phyloP scores from a whole-genome alignment of 2,329 filamentous ascomycete species.

The Trichophyton verrucosum region DNA sequence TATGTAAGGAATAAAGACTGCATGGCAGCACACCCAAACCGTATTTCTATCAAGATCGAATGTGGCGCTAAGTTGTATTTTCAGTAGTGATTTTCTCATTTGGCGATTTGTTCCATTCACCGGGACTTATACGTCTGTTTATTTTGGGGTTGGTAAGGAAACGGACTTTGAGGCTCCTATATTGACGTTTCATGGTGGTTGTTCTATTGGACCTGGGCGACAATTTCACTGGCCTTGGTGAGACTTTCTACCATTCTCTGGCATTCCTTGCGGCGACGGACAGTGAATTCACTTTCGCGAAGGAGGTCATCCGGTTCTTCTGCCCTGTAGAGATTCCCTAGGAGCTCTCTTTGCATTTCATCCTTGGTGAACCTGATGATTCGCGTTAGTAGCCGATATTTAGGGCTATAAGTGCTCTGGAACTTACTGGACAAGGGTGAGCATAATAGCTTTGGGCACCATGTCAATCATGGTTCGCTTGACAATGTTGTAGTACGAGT shows the following conservation, averaged over 20 bases:
- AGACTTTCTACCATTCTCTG: constrained; percentile 98
- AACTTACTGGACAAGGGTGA: constrained; percentile 84
- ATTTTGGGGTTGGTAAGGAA: not conserved
- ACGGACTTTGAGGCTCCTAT: not conserved
- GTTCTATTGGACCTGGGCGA: constrained; percentile 56
- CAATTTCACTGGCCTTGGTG: constrained; percentile 83
- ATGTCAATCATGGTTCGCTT: constrained; percentile 98
- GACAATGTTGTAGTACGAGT: constrained; percentile 96
- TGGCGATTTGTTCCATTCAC: not conserved
- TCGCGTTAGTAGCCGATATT: constrained; percentile 1
- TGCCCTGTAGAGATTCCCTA: constrained; percentile 94
- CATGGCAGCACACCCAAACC: constrained; percentile 1
- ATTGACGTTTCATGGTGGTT: not conserved
- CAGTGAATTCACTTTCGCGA: constrained; percentile 96
- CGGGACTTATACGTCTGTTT: not conserved
- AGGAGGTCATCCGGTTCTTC: constrained; percentile 85
- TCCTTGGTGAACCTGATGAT: constrained; percentile 72
- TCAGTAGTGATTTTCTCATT: not conserved
- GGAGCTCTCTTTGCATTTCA: constrained; percentile 92
- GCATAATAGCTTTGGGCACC: constrained; percentile 99
- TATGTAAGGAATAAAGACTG: not conserved
- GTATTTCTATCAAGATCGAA: constrained; percentile 3
- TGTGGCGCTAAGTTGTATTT: not conserved
- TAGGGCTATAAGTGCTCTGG: not conserved
- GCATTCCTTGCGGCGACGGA: constrained; percentile 90